Evolutionary conservation across 805 yeast genomes (phyloP).

Genomic region (Saccharomyces cerevisiae): DNA sequence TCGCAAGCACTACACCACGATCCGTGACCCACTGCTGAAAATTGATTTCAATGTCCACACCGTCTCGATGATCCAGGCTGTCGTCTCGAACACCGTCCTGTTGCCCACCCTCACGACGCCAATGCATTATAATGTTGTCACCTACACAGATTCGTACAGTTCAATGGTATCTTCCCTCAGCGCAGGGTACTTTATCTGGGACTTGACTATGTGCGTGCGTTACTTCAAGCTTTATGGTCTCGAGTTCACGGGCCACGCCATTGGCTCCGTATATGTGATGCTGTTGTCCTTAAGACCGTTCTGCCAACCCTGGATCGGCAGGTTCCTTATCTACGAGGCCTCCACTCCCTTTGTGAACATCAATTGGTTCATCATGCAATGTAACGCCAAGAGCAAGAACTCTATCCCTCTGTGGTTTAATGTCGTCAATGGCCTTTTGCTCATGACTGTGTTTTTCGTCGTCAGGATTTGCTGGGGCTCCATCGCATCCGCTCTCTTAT

Average conservation of each 20-base stretch:
- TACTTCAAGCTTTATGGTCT: conserved; percentile 65
- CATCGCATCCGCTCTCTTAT: conserved; percentile 50
- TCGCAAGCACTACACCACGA: conserved; percentile 45
- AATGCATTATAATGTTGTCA: conserved; percentile 42
- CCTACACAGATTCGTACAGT: conserved; percentile 68
- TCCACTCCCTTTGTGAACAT: conserved; percentile 92
- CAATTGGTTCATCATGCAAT: conserved; percentile 81
- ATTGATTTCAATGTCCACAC: conserved; percentile 84
- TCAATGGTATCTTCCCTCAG: conserved; percentile 68
- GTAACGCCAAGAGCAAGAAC: background rate
- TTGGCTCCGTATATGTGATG: conserved; percentile 73
- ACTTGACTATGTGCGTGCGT: conserved; percentile 56
- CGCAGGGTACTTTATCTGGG: conserved; percentile 90
- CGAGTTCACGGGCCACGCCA: conserved; percentile 76
- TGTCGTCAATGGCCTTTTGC: conserved; percentile 60
- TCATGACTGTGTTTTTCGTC: conserved; percentile 62
- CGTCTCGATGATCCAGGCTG: conserved; percentile 78
- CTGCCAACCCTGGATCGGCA: conserved; percentile 73
- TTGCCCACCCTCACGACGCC: conserved; percentile 55
- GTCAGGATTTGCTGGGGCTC: conserved; percentile 86
- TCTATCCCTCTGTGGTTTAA: conserved; percentile 39
- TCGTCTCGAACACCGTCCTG: conserved; percentile 51
- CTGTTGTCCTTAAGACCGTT: conserved; percentile 57
- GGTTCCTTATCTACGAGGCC: conserved; percentile 75
- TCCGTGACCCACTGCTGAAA: conserved; percentile 38